A percentile compares a stretch with the other conserved stretches of the same genome.
phyloP scores from a whole-genome alignment of 805 yeast genomes.

The Metschnikowia lochheadii region DNA sequence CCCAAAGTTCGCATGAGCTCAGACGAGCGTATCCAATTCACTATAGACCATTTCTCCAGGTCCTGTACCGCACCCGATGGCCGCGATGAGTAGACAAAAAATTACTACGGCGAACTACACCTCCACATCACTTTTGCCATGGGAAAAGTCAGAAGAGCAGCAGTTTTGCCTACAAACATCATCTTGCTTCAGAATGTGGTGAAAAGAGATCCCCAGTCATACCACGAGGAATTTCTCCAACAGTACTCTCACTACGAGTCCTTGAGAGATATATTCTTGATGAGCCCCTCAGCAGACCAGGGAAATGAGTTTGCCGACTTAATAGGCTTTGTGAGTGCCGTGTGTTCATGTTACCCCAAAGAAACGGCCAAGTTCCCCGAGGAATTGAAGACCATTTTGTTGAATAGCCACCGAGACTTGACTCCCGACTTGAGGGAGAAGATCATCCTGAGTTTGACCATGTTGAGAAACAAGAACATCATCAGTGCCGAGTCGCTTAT shows the following conservation, averaged over 20 bases:
- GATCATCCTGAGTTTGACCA: slow-evolving; percentile 80
- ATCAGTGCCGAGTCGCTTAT: slow-evolving; percentile 76
- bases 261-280: slow-evolving; percentile 76
- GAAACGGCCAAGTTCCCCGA: slow-evolving; percentile 83
- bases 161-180: slow-evolving; percentile 87
- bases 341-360: slow-evolving; percentile 82
- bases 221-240: slow-evolving; percentile 87
- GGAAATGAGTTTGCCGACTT: slow-evolving; percentile 67
- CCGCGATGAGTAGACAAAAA: slow-evolving; percentile 14
- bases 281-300: slow-evolving; percentile 48
- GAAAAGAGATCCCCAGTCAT: slow-evolving; percentile 90
- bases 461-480: slow-evolving; percentile 82
- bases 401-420: slow-evolving; percentile 74
- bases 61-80: slow-evolving; percentile 7
- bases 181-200: slow-evolving; percentile 88
- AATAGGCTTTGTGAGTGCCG: slow-evolving; percentile 88
- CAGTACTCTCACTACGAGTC: slow-evolving; percentile 93
- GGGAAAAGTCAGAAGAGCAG: slow-evolving; percentile 90
- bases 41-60: background rate
- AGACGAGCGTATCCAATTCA: too few species aligned
- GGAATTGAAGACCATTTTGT: slow-evolving; percentile 65
- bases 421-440: slow-evolving; percentile 87
- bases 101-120: background rate
- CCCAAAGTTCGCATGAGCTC: too few species aligned
- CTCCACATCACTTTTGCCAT: slow-evolving; percentile 31